phyloP scores from a whole-genome alignment of 2,329 filamentous ascomycete species.

The Coleophoma crateriformis region DNA sequence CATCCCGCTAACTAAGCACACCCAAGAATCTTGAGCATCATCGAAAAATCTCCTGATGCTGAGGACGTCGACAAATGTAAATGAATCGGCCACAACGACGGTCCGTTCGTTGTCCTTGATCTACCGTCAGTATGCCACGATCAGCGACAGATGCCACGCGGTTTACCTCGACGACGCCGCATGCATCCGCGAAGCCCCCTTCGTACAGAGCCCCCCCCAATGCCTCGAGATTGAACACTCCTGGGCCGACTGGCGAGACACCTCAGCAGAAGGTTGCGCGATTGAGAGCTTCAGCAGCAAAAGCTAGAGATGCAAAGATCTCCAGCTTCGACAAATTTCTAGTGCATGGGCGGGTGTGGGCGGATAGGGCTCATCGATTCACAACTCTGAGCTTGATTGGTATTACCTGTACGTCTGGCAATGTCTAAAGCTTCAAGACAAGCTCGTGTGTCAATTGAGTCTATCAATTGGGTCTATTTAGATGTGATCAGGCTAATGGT shows the following conservation, averaged over 20 bases:
- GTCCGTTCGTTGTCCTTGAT: background rate
- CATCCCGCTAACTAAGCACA: background rate
- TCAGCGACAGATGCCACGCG: conserved; percentile 76
- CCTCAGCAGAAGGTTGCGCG: conserved; percentile 28
- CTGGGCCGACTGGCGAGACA: conserved; percentile 25
- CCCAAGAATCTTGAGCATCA: conserved; percentile 6
- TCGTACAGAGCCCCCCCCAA: conserved; percentile 16
- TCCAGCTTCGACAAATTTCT: conserved; percentile 25
- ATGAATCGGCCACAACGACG: conserved; percentile 1
- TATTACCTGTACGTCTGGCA: conserved; percentile 22
- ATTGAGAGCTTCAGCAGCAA: conserved; percentile 27
- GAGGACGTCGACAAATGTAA: conserved; percentile 11
- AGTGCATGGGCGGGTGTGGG: conserved; percentile 26
- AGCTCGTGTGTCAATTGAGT: too few relatives aligned
- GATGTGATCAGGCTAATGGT: conserved; percentile 3
- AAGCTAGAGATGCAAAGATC: conserved; percentile 24
- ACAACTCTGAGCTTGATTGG: conserved; percentile 26
- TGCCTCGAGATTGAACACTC: conserved; percentile 6
- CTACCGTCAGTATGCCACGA: conserved; percentile 41
- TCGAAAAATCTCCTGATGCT: conserved; percentile 18
- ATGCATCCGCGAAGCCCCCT: conserved; percentile 59
- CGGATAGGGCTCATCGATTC: conserved; percentile 28
- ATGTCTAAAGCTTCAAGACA: background rate
- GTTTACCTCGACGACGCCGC: conserved; percentile 65
- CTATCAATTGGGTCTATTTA: too few relatives aligned